phyloP scores from a whole-genome alignment of 2,329 filamentous ascomycete species.

The Chaetoscypha palmicola region DNA sequence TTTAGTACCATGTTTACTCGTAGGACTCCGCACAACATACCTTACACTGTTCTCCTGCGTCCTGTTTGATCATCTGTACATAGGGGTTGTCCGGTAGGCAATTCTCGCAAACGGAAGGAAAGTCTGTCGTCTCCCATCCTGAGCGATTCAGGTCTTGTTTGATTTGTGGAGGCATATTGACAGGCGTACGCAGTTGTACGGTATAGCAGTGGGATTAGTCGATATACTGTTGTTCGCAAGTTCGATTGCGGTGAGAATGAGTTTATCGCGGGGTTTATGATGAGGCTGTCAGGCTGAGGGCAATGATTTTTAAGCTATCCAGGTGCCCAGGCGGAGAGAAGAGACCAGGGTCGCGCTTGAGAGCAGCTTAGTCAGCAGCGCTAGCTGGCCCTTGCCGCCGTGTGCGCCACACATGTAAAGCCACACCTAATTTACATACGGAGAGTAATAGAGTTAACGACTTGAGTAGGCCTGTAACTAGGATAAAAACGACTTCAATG shows the following conservation, averaged over 20 bases:
- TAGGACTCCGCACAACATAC: neutral
- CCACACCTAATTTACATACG: no score
- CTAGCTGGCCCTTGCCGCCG: no score
- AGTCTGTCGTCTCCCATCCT: conserved; percentile 91
- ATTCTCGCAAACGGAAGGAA: conserved; percentile 81
- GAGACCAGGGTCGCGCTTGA: no score
- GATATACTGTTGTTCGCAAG: no score
- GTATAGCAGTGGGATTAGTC: neutral
- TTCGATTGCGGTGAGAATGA: no score
- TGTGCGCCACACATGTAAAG: no score
- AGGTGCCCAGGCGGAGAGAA: no score
- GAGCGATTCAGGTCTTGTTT: conserved; percentile 94
- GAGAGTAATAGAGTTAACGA: no score
- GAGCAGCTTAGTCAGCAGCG: no score
- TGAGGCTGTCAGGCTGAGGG: neutral
- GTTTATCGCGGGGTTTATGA: neutral
- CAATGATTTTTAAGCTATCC: neutral
- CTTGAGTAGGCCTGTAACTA: no score
- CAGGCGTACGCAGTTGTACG: neutral
- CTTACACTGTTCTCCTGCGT: conserved; percentile 68
- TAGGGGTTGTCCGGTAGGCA: conserved; percentile 96
- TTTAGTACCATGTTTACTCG: neutral
- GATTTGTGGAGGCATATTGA: conserved; percentile 78
- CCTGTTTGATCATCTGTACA: conserved; percentile 98
- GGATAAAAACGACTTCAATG: no score